A percentile compares a stretch with the other conserved stretches of the same genome.
Conservation (phyloP, 192 early-diverging fungal genomes). For the Spinellus fusiger region DNA sequence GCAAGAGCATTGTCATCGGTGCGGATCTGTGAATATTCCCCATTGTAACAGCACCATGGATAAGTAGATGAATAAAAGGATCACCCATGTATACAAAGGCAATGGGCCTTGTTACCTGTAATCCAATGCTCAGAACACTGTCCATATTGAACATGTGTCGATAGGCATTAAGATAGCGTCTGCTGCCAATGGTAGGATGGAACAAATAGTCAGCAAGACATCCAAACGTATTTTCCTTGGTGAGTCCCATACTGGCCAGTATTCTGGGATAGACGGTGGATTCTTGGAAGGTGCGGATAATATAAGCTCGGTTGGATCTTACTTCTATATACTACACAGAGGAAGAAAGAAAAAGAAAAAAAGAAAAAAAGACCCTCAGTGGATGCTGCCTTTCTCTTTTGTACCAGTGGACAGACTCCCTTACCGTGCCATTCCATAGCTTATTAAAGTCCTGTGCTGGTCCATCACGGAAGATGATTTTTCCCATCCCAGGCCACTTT, state of each 20-base stretch:
- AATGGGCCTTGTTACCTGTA: slow-evolving; percentile 25
- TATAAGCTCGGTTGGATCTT: slow-evolving; percentile 35
- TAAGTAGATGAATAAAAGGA: too few species aligned
- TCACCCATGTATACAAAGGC: too few species aligned
- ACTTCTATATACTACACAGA: slow-evolving; percentile 29
- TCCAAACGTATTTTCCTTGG: slow-evolving; percentile 34
- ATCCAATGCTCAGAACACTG: slow-evolving; percentile 35
- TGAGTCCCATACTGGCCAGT: slow-evolving; percentile 30
- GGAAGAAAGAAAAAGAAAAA: not conserved
- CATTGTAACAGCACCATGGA: too few species aligned
- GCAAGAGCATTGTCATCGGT: slow-evolving; percentile 35
- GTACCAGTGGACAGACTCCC: not conserved
- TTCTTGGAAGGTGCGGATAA: slow-evolving; percentile 30
- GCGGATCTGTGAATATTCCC: slow-evolving; percentile 8
- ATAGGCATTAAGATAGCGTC: slow-evolving; percentile 33
- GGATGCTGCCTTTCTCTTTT: not conserved
- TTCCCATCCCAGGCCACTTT: slow-evolving; percentile 13
- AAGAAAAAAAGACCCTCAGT: not conserved
- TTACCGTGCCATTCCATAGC: slow-evolving; percentile 23
- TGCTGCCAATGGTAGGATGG: slow-evolving; percentile 25
- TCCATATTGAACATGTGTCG: slow-evolving; percentile 27
- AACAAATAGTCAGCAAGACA: slow-evolving; percentile 40
- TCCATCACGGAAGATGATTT: slow-evolving; percentile 24
- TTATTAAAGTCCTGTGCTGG: slow-evolving; percentile 20
- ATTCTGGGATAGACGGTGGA: slow-evolving; percentile 26